A percentile compares a stretch with the other conserved stretches of the same genome.
phyloP scores from a whole-genome alignment of 768 basidiomycete species.

The Rhizopogon roseolus region DNA sequence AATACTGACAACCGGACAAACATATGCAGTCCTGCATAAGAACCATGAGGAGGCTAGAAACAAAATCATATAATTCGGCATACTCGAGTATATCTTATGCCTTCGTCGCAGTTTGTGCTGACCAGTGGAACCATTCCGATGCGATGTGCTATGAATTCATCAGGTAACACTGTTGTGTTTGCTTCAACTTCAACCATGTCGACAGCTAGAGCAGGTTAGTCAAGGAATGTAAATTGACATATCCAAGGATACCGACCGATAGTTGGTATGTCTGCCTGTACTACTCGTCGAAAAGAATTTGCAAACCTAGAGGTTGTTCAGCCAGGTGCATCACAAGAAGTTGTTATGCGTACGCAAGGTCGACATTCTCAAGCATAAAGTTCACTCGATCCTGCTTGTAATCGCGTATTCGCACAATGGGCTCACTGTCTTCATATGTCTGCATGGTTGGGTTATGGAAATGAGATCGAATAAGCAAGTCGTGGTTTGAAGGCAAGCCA shows the following conservation, averaged over 20 bases:
- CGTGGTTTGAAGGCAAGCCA: neutral
- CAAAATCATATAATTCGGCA: conserved; percentile 18
- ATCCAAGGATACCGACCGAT: conserved; percentile 57
- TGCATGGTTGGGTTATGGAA: conserved; percentile 22
- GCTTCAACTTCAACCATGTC: conserved; percentile 92
- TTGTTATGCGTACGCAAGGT: conserved; percentile 70
- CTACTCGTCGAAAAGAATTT: conserved; percentile 88
- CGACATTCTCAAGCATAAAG: conserved; percentile 94
- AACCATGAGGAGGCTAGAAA: neutral
- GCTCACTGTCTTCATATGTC: conserved; percentile 41
- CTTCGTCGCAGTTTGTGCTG: conserved; percentile 85
- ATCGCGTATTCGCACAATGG: conserved; percentile 78
- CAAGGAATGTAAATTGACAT: conserved; percentile 2
- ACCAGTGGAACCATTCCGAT: conserved; percentile 91
- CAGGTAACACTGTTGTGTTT: conserved; percentile 91
- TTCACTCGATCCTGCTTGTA: conserved; percentile 82
- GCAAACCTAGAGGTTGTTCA: conserved; percentile 61
- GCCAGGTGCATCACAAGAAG: conserved; percentile 4
- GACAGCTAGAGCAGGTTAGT: conserved; percentile 57
- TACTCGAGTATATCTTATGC: conserved; percentile 74
- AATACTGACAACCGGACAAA: conserved; percentile 75
- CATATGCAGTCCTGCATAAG: conserved; percentile 83
- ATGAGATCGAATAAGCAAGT: neutral
- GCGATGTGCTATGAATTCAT: conserved; percentile 96
- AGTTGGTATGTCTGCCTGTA: conserved; percentile 97